A percentile compares a stretch with the other conserved stretches of the same genome.
phyloP scores from a whole-genome alignment of 805 yeast genomes.

The Spathaspora hagerdaliae region DNA sequence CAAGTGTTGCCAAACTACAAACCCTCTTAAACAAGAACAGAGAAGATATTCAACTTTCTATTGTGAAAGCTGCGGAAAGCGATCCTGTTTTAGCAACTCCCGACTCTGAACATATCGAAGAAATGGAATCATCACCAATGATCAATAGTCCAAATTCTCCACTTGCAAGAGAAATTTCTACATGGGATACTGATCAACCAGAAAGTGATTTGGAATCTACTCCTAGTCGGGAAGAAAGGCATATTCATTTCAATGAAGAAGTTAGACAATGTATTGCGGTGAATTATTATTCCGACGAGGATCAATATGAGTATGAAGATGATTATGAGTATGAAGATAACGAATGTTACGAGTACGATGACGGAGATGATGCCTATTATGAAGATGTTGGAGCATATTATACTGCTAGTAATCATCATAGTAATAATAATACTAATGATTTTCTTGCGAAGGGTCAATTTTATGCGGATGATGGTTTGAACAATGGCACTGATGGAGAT shows the following conservation, averaged over 20 bases:
- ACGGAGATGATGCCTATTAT: constrained; percentile 9
- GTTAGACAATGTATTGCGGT: constrained; percentile 93
- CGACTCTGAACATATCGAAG: neutral
- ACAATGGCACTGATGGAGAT: constrained; percentile 1
- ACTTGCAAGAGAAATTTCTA: neutral
- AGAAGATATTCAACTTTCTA: neutral
- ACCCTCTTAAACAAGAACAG: constrained; percentile 7
- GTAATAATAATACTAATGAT: constrained; percentile 7
- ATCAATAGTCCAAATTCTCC: neutral
- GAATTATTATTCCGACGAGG: constrained; percentile 41
- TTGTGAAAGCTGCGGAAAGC: neutral
- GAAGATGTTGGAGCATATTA: constrained; percentile 12
- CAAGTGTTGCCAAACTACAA: constrained; percentile 19
- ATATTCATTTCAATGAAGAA: constrained; percentile 87
- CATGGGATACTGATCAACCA: neutral
- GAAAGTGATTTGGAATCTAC: neutral
- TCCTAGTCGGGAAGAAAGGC: constrained; percentile 33
- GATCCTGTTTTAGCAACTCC: neutral
- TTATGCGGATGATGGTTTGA: constrained; percentile 3
- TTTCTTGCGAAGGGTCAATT: neutral
- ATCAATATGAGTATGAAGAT: constrained; percentile 20
- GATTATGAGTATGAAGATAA: constrained; percentile 17
- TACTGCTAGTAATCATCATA: constrained; percentile 5
- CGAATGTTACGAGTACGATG: constrained; percentile 28
- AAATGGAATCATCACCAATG: neutral